A percentile compares a stretch with the other conserved stretches of the same genome.
Conservation (phyloP, 257 asterid species). For the Mentha longifolia region DNA sequence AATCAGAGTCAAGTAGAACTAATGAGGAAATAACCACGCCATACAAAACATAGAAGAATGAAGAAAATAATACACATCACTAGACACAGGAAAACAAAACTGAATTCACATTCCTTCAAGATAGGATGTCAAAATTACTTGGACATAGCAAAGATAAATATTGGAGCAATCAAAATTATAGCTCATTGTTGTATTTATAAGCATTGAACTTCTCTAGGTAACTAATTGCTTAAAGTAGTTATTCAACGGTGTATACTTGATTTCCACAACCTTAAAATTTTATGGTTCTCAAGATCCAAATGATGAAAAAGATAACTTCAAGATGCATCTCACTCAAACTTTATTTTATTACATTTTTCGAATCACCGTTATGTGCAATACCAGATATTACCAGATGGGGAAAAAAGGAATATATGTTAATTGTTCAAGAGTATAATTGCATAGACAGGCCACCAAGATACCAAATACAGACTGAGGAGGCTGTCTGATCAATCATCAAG, state of each 20-base stretch:
- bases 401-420: background rate
- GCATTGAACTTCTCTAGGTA: constrained; percentile 21
- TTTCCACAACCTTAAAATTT: constrained; percentile 17
- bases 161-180: constrained; percentile 4
- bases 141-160: constrained; percentile 20
- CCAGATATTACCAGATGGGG: constrained; percentile 1
- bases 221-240: constrained; percentile 7
- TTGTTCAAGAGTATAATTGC: constrained; percentile 2
- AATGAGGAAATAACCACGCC: constrained; percentile 23
- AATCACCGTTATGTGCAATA: constrained; percentile 2
- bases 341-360: constrained; percentile 4
- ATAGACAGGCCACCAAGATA: background rate
- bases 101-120: constrained; percentile 23
- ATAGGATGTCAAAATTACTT: constrained; percentile 22
- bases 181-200: constrained; percentile 12
- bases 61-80: constrained; percentile 12
- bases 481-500: constrained; percentile 7
- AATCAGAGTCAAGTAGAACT: constrained; percentile 33
- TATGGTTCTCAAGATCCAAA: constrained; percentile 15
- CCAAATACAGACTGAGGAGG: constrained; percentile 7
- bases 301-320: constrained; percentile 12
- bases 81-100: constrained; percentile 20
- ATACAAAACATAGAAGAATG: constrained; percentile 9
- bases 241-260: background rate
- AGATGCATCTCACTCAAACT: constrained; percentile 17